Base-by-base conservation (phyloP, 2,329 filamentous ascomycete species). In the Penicillium sp. region DNA sequence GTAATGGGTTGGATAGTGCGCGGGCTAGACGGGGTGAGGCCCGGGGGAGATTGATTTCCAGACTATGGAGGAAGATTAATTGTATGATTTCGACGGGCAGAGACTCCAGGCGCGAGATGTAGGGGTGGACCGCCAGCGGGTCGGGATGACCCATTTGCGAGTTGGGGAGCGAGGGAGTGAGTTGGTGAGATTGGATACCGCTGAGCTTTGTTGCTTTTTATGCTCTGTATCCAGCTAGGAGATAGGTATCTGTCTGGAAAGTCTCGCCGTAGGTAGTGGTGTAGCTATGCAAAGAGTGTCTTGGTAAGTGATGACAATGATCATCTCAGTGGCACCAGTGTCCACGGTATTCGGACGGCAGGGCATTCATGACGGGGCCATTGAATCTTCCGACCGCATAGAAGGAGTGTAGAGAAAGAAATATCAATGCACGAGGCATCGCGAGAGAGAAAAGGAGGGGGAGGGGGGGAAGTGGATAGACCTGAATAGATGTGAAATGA, bases 11-110 rank as follows among this genome's bases (percentile, higher is more conserved):
- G 14, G 79, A 79, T 4, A 82, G 71, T 12, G 71, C 71, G 20
- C 67, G 56, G 22, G 77, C 74, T 38, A 85, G 70, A 35, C 71
- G 61, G 5, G 69, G 69, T 0, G 83, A 84, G 6, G 77, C 73
- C 43, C 73, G 73, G 0, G 80, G 75, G 11, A 83, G 72, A 51
- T 81, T 79, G 62, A 83, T 65, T 64, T 83, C 81, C n/a, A 80
- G 71, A 22, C 76, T 76, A 34, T 76, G 66, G n/a, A 82, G 74
- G 66, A 84, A 84, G 54, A 85, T 83, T 47, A 75, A 73, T 61
- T 85, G 78, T 5, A 84, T 66, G 25, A 84, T 71, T 67, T 84
- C 82, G 14, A 74, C 65, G 0, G 82, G 82, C 1, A 84, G 73
- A 14, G 60, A 56, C 64, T 84, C 81, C 22, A 84, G 69, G 17